Percentiles rank a stretch among this genome's conserved stretches.
Evolutionary conservation across 1,284 basidiomycete species (phyloP).

Genomic region (Pseudozyma tsukubaensis): DNA sequence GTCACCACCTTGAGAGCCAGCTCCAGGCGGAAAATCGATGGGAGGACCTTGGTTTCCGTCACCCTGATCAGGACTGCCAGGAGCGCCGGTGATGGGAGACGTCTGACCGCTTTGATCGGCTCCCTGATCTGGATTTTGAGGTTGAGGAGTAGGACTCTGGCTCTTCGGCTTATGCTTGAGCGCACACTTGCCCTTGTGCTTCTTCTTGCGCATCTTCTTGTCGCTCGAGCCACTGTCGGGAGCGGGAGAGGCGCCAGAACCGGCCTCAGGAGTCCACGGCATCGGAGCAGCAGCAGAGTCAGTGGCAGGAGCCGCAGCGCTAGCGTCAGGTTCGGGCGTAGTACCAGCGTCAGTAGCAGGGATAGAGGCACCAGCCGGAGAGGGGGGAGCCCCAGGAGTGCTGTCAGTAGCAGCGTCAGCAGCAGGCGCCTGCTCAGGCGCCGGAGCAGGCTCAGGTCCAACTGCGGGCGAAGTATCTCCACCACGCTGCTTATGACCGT

Average conservation of each 20-base stretch:
- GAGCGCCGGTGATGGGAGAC: background rate
- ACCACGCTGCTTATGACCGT: background rate
- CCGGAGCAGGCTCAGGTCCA: background rate
- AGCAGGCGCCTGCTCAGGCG: background rate
- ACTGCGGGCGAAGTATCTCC: background rate
- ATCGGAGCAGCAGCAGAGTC: background rate
- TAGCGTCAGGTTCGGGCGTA: background rate
- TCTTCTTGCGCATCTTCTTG: slow-evolving; percentile 27
- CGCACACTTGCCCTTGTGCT: slow-evolving; percentile 21
- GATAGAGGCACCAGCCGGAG: background rate
- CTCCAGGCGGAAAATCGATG: slow-evolving; percentile 1
- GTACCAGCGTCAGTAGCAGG: background rate
- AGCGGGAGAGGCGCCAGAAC: background rate
- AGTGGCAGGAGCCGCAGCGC: background rate
- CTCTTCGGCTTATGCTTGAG: slow-evolving; percentile 12
- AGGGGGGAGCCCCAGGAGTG: background rate
- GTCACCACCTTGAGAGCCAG: background rate
- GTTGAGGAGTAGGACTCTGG: background rate
- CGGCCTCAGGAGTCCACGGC: background rate
- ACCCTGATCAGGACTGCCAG: background rate
- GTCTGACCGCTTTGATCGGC: background rate
- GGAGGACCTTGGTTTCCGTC: background rate
- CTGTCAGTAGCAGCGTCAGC: background rate
- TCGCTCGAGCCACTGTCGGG: too few relatives aligned
- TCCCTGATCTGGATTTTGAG: background rate